A percentile compares a stretch with the other conserved stretches of the same genome.
Conservation (phyloP, 2,329 filamentous ascomycete genomes). For the Trichoderma pleuroti region DNA sequence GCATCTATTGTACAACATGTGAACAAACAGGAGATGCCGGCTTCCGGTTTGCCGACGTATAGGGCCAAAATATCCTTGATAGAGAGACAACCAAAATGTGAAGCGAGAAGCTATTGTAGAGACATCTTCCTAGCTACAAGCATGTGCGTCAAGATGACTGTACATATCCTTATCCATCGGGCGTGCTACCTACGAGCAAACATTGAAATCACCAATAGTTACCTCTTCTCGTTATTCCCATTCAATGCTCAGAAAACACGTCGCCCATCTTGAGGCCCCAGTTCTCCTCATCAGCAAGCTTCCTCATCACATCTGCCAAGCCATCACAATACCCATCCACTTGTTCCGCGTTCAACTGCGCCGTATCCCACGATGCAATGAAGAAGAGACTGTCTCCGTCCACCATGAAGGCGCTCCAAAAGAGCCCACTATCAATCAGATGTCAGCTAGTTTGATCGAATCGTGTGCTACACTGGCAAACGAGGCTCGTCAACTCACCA, state of each 20-base stretch:
- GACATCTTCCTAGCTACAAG: neutral
- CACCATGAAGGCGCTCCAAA: constrained; percentile 39
- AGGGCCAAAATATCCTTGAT: neutral
- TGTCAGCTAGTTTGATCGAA: neutral
- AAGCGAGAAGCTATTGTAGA: neutral
- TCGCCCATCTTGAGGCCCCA: constrained; percentile 30
- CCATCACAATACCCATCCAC: constrained; percentile 31
- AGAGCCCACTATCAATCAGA: constrained; percentile 30
- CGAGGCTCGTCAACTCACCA: constrained; percentile 28
- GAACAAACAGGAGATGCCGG: neutral
- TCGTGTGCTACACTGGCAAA: neutral
- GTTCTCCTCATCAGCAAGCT: constrained; percentile 27
- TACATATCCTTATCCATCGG: neutral
- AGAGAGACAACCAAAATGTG: neutral
- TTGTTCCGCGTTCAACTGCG: constrained; percentile 35
- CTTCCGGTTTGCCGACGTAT: neutral
- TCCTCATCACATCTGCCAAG: constrained; percentile 32
- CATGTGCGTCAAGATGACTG: too few relatives aligned
- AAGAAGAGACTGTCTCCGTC: constrained; percentile 34
- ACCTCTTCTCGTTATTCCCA: neutral
- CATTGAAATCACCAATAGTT: too few relatives aligned
- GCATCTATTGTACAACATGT: neutral
- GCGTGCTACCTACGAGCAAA: neutral
- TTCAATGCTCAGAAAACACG: constrained; percentile 22
- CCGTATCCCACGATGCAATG: constrained; percentile 40